Percentiles rank a stretch among this genome's conserved stretches.
Evolutionary conservation across 176 grass and related monocot species (phyloP).

Genomic region (Avena sativa): DNA sequence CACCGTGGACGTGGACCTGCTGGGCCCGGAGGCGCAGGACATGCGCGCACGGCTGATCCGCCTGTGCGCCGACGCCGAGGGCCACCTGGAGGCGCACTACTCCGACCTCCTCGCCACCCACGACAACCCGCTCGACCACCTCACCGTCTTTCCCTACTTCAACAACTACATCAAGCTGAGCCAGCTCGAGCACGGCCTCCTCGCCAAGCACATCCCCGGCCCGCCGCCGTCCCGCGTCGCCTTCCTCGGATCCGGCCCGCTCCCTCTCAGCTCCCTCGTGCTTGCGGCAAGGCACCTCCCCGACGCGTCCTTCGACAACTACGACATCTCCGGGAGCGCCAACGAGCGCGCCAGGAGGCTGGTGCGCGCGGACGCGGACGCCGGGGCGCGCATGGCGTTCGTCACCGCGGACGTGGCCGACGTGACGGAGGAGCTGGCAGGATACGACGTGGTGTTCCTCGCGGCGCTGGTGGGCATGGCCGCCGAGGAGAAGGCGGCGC

Average conservation of each 20-base stretch:
- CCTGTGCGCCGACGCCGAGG: slow-evolving; percentile 71
- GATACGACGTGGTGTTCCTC: slow-evolving; percentile 89
- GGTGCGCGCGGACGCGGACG: slow-evolving; percentile 48
- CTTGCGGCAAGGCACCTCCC: slow-evolving; percentile 56
- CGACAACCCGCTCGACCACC: slow-evolving; percentile 73
- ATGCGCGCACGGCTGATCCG: slow-evolving; percentile 69
- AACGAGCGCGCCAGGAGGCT: slow-evolving; percentile 67
- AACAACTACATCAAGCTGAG: slow-evolving; percentile 83
- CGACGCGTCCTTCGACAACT: slow-evolving; percentile 54
- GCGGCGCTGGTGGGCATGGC: slow-evolving; percentile 87
- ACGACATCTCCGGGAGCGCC: slow-evolving; percentile 59
- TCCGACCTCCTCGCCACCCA: slow-evolving; percentile 72
- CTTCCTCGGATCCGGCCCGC: slow-evolving; percentile 73
- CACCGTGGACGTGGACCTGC: slow-evolving; percentile 59
- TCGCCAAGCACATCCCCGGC: slow-evolving; percentile 48
- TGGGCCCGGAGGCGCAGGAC: slow-evolving; percentile 55
- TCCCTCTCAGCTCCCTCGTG: slow-evolving; percentile 68
- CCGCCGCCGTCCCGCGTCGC: slow-evolving; percentile 56
- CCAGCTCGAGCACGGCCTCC: slow-evolving; percentile 69
- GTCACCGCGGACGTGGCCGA: slow-evolving; percentile 63
- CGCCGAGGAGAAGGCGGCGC: slow-evolving; percentile 64
- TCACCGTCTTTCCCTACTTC: slow-evolving; percentile 74
- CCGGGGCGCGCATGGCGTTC: slow-evolving; percentile 64
- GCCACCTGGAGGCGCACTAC: slow-evolving; percentile 79
- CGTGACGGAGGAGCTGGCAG: slow-evolving; percentile 40